These are phyloP conservation scores for Daucus carota DNA, from an alignment of 129 eudicot species.

Conservation along the genomic window DH1_v3.0 NC_030381.2:37415501-37416000, in stretches of 20 bases:
- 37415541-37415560: not conserved
- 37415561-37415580: not conserved
- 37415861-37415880: not conserved
- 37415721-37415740: not conserved
- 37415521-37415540: not conserved
- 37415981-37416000: not conserved
- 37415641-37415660: not conserved
- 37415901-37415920: not conserved
- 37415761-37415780: not conserved
- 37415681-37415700: not conserved
- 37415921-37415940: not conserved
- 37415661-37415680: not conserved
- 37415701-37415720: not conserved
- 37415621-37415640: not conserved
- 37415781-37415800: not conserved
- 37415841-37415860: not conserved
- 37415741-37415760: slow-evolving; percentile 1
- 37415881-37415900: not conserved
- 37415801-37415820: not conserved
- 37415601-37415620: not conserved
- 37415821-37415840: not conserved
- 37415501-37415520: not conserved
- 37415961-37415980: not conserved
- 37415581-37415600: not conserved
- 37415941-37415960: not conserved